A percentile compares a stretch with the other conserved stretches of the same genome.
phyloP scores from a whole-genome alignment of 2,329 filamentous ascomycete species.

The Colletotrichum caudatum region DNA sequence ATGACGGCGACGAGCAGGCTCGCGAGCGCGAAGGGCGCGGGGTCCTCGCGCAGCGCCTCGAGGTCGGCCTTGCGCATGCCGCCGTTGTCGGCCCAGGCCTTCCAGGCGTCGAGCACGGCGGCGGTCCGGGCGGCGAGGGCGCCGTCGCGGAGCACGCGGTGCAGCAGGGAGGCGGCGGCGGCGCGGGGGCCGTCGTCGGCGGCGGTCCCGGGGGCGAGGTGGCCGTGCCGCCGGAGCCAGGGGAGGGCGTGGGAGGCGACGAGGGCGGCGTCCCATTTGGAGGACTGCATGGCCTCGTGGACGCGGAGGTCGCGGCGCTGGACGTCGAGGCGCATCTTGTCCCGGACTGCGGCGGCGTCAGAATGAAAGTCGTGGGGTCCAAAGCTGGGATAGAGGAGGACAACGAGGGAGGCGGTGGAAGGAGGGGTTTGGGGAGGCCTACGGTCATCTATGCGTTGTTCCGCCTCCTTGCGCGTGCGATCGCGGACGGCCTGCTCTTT shows the following conservation, averaged over 20 bases:
- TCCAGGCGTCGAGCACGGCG: slow-evolving; percentile 61
- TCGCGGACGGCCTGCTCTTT: slow-evolving; percentile 56
- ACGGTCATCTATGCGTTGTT: slow-evolving; percentile 61
- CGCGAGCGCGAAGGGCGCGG: slow-evolving; percentile 60
- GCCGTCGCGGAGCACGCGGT: slow-evolving; percentile 65
- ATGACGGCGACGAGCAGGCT: slow-evolving; percentile 62
- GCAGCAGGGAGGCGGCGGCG: slow-evolving; percentile 60
- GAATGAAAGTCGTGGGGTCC: neutral
- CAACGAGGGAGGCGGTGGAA: neutral
- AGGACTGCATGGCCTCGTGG: slow-evolving; percentile 65
- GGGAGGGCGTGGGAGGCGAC: slow-evolving; percentile 59
- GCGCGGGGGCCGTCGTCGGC: slow-evolving; percentile 49
- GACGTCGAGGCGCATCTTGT: slow-evolving; percentile 52
- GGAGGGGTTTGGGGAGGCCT: slow-evolving; percentile 44
- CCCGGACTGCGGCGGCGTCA: slow-evolving; percentile 52
- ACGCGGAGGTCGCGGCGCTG: slow-evolving; percentile 60
- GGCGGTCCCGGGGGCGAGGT: slow-evolving; percentile 20
- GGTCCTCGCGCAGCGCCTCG: slow-evolving; percentile 50
- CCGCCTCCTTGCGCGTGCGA: slow-evolving; percentile 56
- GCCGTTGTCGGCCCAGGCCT: slow-evolving; percentile 66
- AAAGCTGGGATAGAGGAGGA: neutral
- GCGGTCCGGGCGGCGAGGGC: slow-evolving; percentile 56
- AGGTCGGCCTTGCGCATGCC: slow-evolving; percentile 64
- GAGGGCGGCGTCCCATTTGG: slow-evolving; percentile 63
- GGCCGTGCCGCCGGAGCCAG: slow-evolving; percentile 54